Evolutionary conservation across 345 rosid species (phyloP), one percentile per base, ranked within the genome.

Genomic region (Psidium guajava): DNA sequence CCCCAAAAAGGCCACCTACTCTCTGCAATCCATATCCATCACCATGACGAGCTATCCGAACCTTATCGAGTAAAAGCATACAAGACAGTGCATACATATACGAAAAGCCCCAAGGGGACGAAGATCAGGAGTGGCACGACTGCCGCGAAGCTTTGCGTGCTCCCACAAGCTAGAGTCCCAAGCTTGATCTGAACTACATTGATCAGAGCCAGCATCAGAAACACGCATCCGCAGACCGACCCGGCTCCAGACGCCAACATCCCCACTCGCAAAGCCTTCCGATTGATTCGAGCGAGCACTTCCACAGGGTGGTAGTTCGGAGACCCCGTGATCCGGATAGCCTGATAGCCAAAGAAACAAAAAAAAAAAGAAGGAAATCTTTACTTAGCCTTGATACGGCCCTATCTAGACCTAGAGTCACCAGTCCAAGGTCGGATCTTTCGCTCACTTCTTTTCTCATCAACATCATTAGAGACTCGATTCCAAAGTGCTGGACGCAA

Each of bases 131-230:
- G 94, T 5, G 99, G 98, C 86, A 93, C 92, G 36, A 95, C 83
- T 2, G 98, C 98, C 8, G 97, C 98, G 56, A 85, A 87, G 53
- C 88, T 88, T 83, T 94, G 93, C 13, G 92, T 94, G 86, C 93
- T 94, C 58, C 93, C 98, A 82, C 99, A 93, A 16, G 93, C 92
- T 47, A 95, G 75, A 56, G 90, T 86, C 54, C 98, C 98, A 2
- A 97, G 93, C 89, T 97, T 97, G 58, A 95, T 88, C 92, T 97
- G 94, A 85, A 91, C 97, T 25, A 95, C 92, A 82, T 95, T 91
- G 56, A 96, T 83, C 89, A 97, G 87, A 57, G 98, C 98, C 91
- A 95, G 59, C 98, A 95, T 95, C 83, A 96, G 69, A 20, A 91
- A 96, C 8, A 86, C 87, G 83, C 95, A 93, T 61, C 99, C 98